Base-by-base conservation (phyloP, 2,329 filamentous ascomycete species). In the Amylocarpus encephaloides region DNA sequence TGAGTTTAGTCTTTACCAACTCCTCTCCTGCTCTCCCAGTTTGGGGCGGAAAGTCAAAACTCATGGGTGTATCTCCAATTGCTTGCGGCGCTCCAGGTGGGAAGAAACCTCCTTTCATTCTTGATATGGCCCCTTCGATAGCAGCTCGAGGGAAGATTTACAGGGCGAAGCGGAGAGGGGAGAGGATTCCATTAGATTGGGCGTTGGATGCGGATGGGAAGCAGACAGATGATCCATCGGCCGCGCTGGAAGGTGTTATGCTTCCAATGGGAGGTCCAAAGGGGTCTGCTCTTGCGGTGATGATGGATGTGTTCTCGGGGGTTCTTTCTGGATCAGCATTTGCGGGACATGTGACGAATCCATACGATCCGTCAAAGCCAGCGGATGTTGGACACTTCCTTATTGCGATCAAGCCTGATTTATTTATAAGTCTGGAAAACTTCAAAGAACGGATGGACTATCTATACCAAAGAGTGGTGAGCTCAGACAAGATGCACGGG, bases 231-330 rank as follows among this genome's bases (percentile, higher is more conserved):
- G 86, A 93, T 59, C 86, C 88, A 0, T 77, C 74, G 1, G 75
- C 74, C 16, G 88, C 88, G 0, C 69, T 93, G 9, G 78, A 80
- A 32, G 87, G 87, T 1, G 85, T 91, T 3, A 92, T 93, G 88
- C 69, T 92, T 16, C 87, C 88, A 0, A 90, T 93, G 85, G 87
- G 87, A 2, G 88, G 88, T 0, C 86, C 88, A 0, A 93, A 93
- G 66, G 88, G 88, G 0, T 87, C 83, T 2, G 88, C 78, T 0
- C 66, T 93, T 36, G 73, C 85, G 0, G 79, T 93, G 49, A 92
- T 90, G 85, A 93, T 93, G 88, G 87, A 93, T 63, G 85, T 94
- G 2, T 92, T 93, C 63, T 90, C 86, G 0, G 88, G 87, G 0
- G 83, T 87, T 0, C 62, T 93, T 0, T 88, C 85, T 0, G 88